A percentile compares a stretch with the other conserved stretches of the same genome.
phyloP scores from a whole-genome alignment of 805 yeast species.

The Candida coquimbonensis region DNA sequence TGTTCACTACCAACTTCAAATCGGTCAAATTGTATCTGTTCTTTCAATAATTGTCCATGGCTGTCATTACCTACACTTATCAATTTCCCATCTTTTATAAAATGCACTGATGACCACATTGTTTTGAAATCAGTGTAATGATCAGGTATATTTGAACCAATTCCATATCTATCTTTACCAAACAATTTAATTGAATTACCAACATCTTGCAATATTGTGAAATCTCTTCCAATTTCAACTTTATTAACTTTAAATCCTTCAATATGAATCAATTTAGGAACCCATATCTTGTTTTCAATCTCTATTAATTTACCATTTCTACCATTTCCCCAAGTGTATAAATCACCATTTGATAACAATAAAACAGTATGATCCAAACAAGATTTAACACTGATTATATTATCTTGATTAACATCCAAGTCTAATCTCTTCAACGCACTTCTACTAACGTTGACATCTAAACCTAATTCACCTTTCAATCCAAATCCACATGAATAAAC shows the following conservation, averaged over 20 bases:
- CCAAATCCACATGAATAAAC: conserved; percentile 60
- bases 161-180: conserved; percentile 30
- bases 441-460: conserved; percentile 24
- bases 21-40: conserved; percentile 17
- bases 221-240: conserved; percentile 49
- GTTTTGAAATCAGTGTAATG: conserved; percentile 27
- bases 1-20: conserved; percentile 77
- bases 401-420: conserved; percentile 6
- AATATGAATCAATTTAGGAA: conserved; percentile 6
- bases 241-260: background rate
- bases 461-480: conserved; percentile 67
- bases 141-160: conserved; percentile 2
- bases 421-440: conserved; percentile 5
- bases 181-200: conserved; percentile 13
- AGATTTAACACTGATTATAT: conserved; percentile 20
- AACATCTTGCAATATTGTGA: conserved; percentile 32
- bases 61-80: conserved; percentile 66
- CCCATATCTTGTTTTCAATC: conserved; percentile 10
- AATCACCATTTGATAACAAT: conserved; percentile 31
- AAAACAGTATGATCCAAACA: conserved; percentile 43
- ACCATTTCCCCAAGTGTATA: conserved; percentile 65
- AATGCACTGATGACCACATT: conserved; percentile 82
- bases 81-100: conserved; percentile 26
- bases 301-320: conserved; percentile 49
- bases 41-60: conserved; percentile 56